Evolutionary conservation across 1,284 basidiomycete species (phyloP).

Genomic region (Hypsizygus ulmarius): DNA sequence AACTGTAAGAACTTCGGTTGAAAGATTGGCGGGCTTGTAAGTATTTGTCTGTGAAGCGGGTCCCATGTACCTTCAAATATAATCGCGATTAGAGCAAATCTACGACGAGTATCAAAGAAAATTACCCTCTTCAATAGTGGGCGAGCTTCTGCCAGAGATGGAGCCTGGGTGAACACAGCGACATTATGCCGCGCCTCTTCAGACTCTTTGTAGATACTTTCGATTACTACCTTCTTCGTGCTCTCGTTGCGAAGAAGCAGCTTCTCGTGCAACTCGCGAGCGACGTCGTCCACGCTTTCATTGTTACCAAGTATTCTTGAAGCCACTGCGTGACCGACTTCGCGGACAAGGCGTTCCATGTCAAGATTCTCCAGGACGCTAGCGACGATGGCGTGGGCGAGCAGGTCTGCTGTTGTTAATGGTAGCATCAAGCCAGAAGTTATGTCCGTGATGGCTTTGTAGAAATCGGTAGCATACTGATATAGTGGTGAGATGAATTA

Average conservation of each 20-base stretch:
- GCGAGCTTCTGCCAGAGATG: constrained; percentile 72
- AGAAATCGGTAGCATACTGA: constrained; percentile 93
- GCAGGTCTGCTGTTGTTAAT: constrained; percentile 91
- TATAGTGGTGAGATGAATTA: constrained; percentile 22
- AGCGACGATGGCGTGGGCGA: constrained; percentile 97
- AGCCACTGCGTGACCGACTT: constrained; percentile 92
- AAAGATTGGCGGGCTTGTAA: constrained; percentile 68
- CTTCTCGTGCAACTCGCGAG: constrained; percentile 88
- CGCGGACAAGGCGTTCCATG: constrained; percentile 94
- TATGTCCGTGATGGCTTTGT: constrained; percentile 88
- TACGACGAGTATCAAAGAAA: constrained; percentile 14
- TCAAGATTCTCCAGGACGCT: constrained; percentile 98
- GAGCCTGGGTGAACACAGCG: constrained; percentile 77
- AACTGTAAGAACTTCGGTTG: constrained; percentile 45
- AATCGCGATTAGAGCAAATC: constrained; percentile 13
- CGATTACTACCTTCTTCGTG: constrained; percentile 95
- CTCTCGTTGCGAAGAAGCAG: constrained; percentile 91
- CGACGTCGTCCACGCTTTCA: constrained; percentile 95
- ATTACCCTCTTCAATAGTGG: constrained; percentile 77
- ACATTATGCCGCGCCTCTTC: constrained; percentile 91
- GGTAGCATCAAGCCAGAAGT: constrained; percentile 96
- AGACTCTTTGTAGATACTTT: constrained; percentile 93
- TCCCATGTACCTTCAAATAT: constrained; percentile 72
- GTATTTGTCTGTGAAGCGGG: constrained; percentile 94
- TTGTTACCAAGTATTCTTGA: constrained; percentile 87